These are phyloP conservation scores for Tulasnella sp. DNA, from an alignment of 768 basidiomycete genomes.

Conservation along the genomic window DNA sequence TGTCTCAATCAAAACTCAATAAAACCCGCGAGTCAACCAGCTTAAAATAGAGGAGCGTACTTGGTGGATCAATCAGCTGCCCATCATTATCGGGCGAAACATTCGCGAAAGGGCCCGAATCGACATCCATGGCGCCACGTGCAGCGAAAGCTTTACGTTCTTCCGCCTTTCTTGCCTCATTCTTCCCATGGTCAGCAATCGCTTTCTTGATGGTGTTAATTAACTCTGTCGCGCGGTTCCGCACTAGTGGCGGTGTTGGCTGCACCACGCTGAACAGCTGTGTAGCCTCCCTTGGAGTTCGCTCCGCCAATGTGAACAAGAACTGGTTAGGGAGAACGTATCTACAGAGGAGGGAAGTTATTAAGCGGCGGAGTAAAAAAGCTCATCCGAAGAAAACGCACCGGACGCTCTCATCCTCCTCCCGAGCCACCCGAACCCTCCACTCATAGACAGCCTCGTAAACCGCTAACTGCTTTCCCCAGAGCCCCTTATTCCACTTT, in stretches of 20 bases:
- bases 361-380: background rate
- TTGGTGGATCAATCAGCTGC: background rate
- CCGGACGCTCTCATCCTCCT: conserved; percentile 81
- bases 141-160: conserved; percentile 25
- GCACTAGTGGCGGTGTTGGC: conserved; percentile 55
- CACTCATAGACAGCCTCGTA: conserved; percentile 71
- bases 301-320: conserved; percentile 65
- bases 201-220: conserved; percentile 52
- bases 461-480: conserved; percentile 48
- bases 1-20: background rate
- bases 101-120: background rate
- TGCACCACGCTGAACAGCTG: conserved; percentile 53
- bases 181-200: conserved; percentile 30
- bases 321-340: conserved; percentile 70
- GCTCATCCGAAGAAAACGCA: conserved; percentile 33
- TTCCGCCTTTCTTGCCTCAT: conserved; percentile 11
- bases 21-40: background rate
- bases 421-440: conserved; percentile 70
- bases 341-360: conserved; percentile 32
- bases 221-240: conserved; percentile 54
- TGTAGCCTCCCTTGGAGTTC: conserved; percentile 56
- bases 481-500: conserved; percentile 68
- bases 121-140: conserved; percentile 19
- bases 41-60: background rate
- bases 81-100: background rate